phyloP scores from a whole-genome alignment of 2,329 filamentous ascomycete species.

The Aspergillus aculeatus region DNA sequence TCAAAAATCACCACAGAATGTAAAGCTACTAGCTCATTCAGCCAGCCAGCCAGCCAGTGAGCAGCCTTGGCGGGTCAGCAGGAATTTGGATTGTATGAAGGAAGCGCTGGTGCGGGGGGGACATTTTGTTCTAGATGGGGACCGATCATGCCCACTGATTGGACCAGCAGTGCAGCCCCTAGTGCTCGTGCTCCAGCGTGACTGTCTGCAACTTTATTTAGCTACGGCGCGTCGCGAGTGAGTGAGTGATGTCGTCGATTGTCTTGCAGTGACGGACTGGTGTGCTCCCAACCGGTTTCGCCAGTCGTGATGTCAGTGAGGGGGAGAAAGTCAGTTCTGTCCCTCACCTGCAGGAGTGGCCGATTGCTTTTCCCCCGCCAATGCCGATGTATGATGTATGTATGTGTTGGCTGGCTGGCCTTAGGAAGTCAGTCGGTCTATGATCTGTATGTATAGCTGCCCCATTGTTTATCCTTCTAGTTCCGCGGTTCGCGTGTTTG shows the following conservation, averaged over 20 bases:
- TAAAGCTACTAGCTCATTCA: not conserved
- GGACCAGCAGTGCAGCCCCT: conserved; percentile 9
- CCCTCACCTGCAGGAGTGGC: not conserved
- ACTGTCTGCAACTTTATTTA: conserved; percentile 20
- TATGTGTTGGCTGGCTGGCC: conserved; percentile 9
- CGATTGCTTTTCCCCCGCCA: not conserved
- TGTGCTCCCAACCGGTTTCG: conserved; percentile 3
- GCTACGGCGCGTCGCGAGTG: conserved; percentile 1
- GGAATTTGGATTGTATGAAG: not conserved
- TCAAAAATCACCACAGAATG: not conserved
- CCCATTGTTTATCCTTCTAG: conserved; percentile 1
- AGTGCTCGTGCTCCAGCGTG: conserved; percentile 16
- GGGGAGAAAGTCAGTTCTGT: not conserved
- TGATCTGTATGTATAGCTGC: not conserved
- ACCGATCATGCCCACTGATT: conserved; percentile 14
- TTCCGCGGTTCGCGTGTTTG: conserved; percentile 2
- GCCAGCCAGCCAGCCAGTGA: not conserved
- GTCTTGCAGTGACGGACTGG: not conserved
- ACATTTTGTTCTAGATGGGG: not conserved
- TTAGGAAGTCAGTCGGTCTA: not conserved
- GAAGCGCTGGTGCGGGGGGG: conserved; percentile 19
- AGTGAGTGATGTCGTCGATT: not conserved
- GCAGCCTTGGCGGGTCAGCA: conserved; percentile 9
- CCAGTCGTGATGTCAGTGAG: conserved; percentile 16
- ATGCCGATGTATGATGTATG: conserved; percentile 4